Percentiles rank a stretch among this genome's conserved stretches.
These are phyloP conservation scores for Tolypocladium ovalisporum DNA, from an alignment of 2,329 filamentous ascomycete species.

Conservation along the genomic window DNA sequence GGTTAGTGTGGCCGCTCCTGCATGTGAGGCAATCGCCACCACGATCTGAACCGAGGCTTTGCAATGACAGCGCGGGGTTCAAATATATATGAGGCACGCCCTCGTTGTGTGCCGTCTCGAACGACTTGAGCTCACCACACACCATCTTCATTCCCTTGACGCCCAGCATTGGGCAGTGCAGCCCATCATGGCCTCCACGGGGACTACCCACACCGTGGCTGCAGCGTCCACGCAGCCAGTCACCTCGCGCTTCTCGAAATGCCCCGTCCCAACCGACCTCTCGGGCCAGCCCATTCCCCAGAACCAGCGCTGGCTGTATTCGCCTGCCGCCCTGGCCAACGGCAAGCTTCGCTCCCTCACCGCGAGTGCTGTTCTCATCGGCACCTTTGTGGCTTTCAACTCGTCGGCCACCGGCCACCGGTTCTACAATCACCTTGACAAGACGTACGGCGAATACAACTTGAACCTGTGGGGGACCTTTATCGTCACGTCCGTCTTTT, in stretches of 20 bases:
- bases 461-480: constrained; percentile 26
- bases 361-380: not conserved
- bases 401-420: constrained; percentile 1
- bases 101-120: not conserved
- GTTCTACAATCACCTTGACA: constrained; percentile 5
- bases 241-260: not conserved
- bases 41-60: not conserved
- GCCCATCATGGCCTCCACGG: not conserved
- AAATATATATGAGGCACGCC: not conserved
- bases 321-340: constrained; percentile 1
- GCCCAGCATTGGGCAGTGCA: not conserved
- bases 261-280: constrained; percentile 6
- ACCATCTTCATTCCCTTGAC: not conserved
- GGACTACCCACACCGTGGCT: not conserved
- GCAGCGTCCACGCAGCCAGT: not conserved
- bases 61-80: not conserved
- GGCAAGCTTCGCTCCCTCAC: constrained; percentile 1
- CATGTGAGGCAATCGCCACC: not conserved
- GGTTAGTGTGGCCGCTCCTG: not conserved
- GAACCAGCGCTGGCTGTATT: constrained; percentile 5
- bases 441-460: constrained; percentile 10
- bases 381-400: constrained; percentile 5
- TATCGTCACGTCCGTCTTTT: constrained; percentile 25
- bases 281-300: constrained; percentile 6
- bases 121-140: not conserved